Base-by-base conservation (phyloP, 2,329 filamentous ascomycete genomes). In the Pseudonectria foliicola region DNA sequence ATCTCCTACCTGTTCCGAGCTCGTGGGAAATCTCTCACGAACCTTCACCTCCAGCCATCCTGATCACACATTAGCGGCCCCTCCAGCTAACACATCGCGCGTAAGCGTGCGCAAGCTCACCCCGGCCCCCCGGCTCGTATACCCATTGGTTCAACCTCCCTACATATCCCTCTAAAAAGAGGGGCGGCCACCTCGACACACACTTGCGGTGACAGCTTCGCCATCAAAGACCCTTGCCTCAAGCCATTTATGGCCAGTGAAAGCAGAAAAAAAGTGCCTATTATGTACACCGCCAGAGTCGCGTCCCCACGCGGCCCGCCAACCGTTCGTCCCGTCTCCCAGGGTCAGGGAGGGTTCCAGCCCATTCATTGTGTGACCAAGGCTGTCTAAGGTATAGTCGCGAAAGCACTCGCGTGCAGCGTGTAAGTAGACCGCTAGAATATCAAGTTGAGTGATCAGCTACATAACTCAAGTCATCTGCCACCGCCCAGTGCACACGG, bases 191-290 rank as follows among this genome's bases (percentile, higher is more conserved):
- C n/a, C n/a, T n/a, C 27, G 38, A 27, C 35, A 40, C 41, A 43
- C 40, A 46, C 49, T 52, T 50, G 49, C 49, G 49, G 49, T 52
- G 49, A 52, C 49, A 51, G 37, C 48, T 51, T 47, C 43, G 48
- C 31, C 16, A 25, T 33, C 30, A 24, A 37, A 8, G 18, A 8
- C 44, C 43, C 45, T 39, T 44, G 49, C 48, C 47, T 37, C 37
- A 29, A 30, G 37, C 31, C 8, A 21, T 21, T 8, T 5, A 33
- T 34, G 21, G 33, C 24, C 49, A 36, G 33, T 21, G 40, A 39
- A 41, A 37, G 42, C n/a, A n/a, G n/a, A n/a, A n/a, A n/a, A n/a
- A n/a, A n/a, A n/a, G n/a, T n/a, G n/a, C n/a, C n/a, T n/a, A n/a
- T n/a, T n/a, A n/a, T n/a, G n/a, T 45, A 45, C 49, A 52, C 49